Percentiles rank a stretch among this genome's conserved stretches.
phyloP scores from a whole-genome alignment of 768 basidiomycete species.

The Amanita fuliginea region DNA sequence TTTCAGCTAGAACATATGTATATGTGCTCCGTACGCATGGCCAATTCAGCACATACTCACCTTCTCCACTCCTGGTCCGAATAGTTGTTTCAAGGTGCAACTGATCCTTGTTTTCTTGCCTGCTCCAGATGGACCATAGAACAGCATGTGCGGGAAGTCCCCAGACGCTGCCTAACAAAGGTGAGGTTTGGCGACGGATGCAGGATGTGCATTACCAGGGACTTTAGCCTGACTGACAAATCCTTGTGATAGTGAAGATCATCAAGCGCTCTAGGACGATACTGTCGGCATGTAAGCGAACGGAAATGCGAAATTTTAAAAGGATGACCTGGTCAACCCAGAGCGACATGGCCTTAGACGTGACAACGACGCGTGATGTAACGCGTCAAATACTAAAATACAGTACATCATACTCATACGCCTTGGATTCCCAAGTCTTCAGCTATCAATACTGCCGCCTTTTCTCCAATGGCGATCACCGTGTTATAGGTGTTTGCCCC shows the following conservation, averaged over 20 bases:
- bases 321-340: conserved; percentile 52
- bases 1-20: conserved; percentile 53
- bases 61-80: conserved; percentile 89
- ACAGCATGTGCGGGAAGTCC: conserved; percentile 95
- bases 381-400: background rate
- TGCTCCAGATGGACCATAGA: conserved; percentile 95
- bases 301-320: background rate
- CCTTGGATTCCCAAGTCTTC: conserved; percentile 31
- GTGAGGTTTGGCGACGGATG: background rate
- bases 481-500: conserved; percentile 32
- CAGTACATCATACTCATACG: conserved; percentile 7
- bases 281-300: conserved; percentile 31
- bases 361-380: conserved; percentile 12
- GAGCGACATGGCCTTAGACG: conserved; percentile 38
- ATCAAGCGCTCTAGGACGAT: conserved; percentile 75
- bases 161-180: conserved; percentile 62
- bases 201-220: conserved; percentile 42
- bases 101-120: conserved; percentile 97
- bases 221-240: conserved; percentile 69
- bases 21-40: background rate
- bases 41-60: conserved; percentile 26
- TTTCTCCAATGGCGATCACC: conserved; percentile 43
- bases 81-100: conserved; percentile 79
- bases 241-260: conserved; percentile 81
- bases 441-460: conserved; percentile 48